A percentile compares a stretch with the other conserved stretches of the same genome.
Conservation (phyloP, 352 stramenopile genomes). For the Saprolegnia diclina region DNA sequence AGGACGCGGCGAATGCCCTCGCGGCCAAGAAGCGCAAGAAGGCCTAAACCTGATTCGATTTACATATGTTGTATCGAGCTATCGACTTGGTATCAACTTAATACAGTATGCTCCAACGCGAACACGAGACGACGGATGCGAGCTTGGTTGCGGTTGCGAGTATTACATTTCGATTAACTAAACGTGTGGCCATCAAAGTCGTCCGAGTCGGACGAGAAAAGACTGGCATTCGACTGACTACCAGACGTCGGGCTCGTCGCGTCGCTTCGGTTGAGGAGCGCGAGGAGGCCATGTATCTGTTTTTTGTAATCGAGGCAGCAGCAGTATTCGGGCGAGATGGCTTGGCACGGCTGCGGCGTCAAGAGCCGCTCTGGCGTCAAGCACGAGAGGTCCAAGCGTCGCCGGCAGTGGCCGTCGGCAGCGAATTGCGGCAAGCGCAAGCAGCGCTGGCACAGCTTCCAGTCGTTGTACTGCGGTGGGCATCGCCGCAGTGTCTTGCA, state of each 20-base stretch:
- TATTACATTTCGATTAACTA: not conserved
- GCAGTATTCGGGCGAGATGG: not conserved
- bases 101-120: no score
- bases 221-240: not conserved
- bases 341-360: not conserved
- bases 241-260: not conserved
- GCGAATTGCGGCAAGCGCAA: not conserved
- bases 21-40: slow-evolving; percentile 57
- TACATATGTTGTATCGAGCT: not conserved
- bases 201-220: not conserved
- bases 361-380: not conserved
- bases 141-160: no score
- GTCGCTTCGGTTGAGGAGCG: not conserved
- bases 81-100: not conserved
- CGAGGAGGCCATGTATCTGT: not conserved
- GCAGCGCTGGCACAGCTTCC: not conserved
- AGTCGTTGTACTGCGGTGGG: not conserved
- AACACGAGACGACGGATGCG: no score
- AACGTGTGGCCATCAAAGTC: not conserved
- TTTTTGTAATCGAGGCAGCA: not conserved
- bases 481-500: not conserved
- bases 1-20: slow-evolving; percentile 73
- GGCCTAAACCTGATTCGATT: not conserved
- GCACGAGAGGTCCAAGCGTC: not conserved
- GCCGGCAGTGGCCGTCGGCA: not conserved